Evolutionary conservation across 345 rosid genomes (phyloP).

Genomic region (Heritiera fomes): DNA sequence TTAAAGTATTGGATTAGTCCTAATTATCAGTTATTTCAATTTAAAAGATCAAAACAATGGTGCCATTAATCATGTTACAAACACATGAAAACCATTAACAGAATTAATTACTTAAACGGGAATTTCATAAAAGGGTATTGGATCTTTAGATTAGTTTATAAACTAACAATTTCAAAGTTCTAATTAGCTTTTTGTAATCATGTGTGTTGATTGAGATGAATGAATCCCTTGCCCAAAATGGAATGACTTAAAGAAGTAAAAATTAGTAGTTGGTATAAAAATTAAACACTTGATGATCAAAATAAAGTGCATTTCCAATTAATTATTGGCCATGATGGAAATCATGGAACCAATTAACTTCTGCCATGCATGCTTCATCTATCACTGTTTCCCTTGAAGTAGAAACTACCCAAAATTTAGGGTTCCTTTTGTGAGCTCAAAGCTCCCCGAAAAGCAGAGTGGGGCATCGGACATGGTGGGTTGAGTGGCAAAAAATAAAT

Average conservation of each 20-base stretch:
- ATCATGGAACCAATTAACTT: not conserved
- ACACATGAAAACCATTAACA: not conserved
- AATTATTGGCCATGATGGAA: not conserved
- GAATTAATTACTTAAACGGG: not conserved
- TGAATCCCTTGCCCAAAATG: not conserved
- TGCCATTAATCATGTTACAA: not conserved
- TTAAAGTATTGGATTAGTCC: not conserved
- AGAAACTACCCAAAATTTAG: constrained; percentile 10
- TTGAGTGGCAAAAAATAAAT: constrained; percentile 7
- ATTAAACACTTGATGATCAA: not conserved
- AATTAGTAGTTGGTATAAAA: not conserved
- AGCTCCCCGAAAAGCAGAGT: not conserved
- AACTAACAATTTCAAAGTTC: not conserved
- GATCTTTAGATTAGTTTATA: not conserved
- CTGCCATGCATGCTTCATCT: not conserved
- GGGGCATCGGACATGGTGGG: not conserved
- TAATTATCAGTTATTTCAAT: not conserved
- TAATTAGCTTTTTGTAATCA: not conserved
- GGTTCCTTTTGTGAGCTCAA: not conserved
- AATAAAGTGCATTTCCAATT: constrained; percentile 5
- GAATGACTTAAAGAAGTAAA: constrained; percentile 1
- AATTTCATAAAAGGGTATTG: not conserved
- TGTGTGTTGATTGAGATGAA: not conserved
- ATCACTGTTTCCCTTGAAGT: constrained; percentile 5
- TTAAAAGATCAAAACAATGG: not conserved